These are phyloP conservation scores for Cercospora janseana DNA, from an alignment of 2,329 filamentous ascomycete genomes.

Conservation along the genomic window DNA sequence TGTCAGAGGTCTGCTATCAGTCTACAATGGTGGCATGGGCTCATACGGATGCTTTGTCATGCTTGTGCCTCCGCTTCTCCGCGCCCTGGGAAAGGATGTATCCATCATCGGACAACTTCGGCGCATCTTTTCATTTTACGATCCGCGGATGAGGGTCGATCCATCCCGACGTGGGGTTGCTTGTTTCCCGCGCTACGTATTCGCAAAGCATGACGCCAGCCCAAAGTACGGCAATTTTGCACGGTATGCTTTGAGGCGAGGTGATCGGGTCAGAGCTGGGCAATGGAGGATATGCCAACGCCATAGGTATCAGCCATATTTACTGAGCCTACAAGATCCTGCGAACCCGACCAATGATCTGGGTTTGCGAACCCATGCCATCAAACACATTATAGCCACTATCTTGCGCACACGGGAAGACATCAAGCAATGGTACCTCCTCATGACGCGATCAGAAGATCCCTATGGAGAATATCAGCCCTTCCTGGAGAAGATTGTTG, in stretches of 20 bases:
- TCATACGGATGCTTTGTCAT: conserved; percentile 59
- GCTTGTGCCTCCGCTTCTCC: conserved; percentile 52
- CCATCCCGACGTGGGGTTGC: conserved; percentile 31
- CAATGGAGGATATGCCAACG: conserved; percentile 42
- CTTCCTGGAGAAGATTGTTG: conserved; percentile 30
- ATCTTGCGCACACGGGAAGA: conserved; percentile 32
- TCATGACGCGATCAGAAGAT: not conserved
- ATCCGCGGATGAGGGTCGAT: conserved; percentile 15
- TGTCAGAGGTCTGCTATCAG: conserved; percentile 50
- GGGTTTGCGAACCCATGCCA: conserved; percentile 49
- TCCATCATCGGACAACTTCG: conserved; percentile 45
- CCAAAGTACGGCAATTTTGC: conserved; percentile 8
- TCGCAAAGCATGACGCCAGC: conserved; percentile 37
- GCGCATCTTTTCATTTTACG: conserved; percentile 52
- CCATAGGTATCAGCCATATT: conserved; percentile 38
- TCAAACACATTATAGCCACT: conserved; percentile 51
- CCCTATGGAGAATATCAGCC: not conserved
- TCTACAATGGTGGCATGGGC: conserved; percentile 50
- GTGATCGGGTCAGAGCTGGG: conserved; percentile 28
- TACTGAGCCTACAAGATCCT: conserved; percentile 60
- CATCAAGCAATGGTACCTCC: not conserved
- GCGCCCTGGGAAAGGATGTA: conserved; percentile 13
- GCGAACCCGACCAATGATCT: conserved; percentile 58
- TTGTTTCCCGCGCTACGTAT: conserved; percentile 43
- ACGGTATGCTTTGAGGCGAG: conserved; percentile 19